A percentile compares a stretch with the other conserved stretches of the same genome.
Conservation (phyloP, 2,329 filamentous ascomycete genomes). For the Talaromyces sp. region DNA sequence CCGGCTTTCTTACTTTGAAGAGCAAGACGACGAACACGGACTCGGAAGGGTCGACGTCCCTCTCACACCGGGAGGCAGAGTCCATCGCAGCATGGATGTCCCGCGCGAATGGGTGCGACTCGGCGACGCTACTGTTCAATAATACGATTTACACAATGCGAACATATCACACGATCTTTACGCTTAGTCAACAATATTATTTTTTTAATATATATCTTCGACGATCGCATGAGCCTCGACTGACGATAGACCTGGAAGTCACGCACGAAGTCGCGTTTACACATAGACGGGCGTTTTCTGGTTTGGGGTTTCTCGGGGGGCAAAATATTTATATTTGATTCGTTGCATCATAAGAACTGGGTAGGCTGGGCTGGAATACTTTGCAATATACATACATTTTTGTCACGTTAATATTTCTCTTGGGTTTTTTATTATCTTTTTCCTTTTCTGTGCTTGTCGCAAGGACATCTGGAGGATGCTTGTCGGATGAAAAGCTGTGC, state of each 20-base stretch:
- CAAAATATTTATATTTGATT: not conserved
- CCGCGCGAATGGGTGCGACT: slow-evolving; percentile 49
- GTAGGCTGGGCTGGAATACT: not conserved
- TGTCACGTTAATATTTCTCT: not conserved
- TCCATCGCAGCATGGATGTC: slow-evolving; percentile 62
- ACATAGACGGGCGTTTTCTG: not conserved
- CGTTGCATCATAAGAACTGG: not conserved
- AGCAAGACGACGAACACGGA: slow-evolving; percentile 50
- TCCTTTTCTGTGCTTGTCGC: not conserved
- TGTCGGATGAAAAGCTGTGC: not conserved
- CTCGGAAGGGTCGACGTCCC: slow-evolving; percentile 50
- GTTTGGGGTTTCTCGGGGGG: not conserved
- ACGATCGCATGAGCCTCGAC: not conserved
- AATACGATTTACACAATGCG: not conserved
- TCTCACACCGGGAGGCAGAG: slow-evolving; percentile 57
- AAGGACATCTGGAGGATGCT: not conserved
- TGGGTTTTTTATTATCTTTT: not conserved
- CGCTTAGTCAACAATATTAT: not conserved
- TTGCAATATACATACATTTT: not conserved
- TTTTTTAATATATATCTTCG: not conserved
- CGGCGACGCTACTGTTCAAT: slow-evolving; percentile 23
- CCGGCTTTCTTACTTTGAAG: slow-evolving; percentile 63
- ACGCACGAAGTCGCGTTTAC: not conserved
- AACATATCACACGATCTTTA: not conserved
- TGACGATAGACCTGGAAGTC: not conserved